Percentiles rank a stretch among this genome's conserved stretches.
phyloP scores from a whole-genome alignment of 768 basidiomycete species.

The Amanita brunnescens region DNA sequence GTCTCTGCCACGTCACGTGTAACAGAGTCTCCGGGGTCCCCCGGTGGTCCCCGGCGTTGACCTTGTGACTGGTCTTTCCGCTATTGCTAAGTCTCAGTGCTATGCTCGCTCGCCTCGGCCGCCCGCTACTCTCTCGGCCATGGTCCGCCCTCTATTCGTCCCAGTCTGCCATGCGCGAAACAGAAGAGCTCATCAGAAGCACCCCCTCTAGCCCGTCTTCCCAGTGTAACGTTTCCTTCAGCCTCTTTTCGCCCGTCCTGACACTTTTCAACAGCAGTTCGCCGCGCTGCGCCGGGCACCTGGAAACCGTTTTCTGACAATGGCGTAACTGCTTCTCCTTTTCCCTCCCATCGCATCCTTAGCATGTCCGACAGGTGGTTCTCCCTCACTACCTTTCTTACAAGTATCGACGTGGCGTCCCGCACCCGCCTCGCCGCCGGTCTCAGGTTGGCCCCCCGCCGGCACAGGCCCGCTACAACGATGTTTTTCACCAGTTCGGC shows the following conservation, averaged over 20 bases:
- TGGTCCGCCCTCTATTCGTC: slow-evolving; percentile 13
- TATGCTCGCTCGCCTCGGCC: slow-evolving; percentile 1
- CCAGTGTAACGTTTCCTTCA: neutral
- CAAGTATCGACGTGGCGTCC: slow-evolving; percentile 24
- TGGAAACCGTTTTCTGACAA: slow-evolving; percentile 7
- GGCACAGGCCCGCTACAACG: slow-evolving; percentile 42
- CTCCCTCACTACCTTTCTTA: slow-evolving; percentile 34
- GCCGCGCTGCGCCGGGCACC: neutral
- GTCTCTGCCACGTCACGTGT: slow-evolving; percentile 7
- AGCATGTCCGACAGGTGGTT: slow-evolving; percentile 29
- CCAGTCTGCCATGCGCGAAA: neutral
- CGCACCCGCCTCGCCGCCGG: slow-evolving; percentile 16
- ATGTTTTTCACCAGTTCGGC: slow-evolving; percentile 62
- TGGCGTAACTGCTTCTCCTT: neutral
- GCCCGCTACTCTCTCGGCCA: slow-evolving; percentile 3
- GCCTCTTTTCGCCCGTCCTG: neutral
- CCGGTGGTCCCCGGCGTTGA: slow-evolving; percentile 4
- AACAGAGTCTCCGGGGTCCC: slow-evolving; percentile 18
- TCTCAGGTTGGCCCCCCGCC: slow-evolving; percentile 48
- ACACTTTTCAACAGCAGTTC: neutral
- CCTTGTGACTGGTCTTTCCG: neutral
- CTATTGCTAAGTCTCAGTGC: neutral
- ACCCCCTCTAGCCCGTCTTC: neutral
- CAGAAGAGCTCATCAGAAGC: neutral
- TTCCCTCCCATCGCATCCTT: neutral